Percentiles rank a stretch among this genome's conserved stretches.
phyloP scores from a whole-genome alignment of 1,284 basidiomycete species.

The Peniophora sp. region DNA sequence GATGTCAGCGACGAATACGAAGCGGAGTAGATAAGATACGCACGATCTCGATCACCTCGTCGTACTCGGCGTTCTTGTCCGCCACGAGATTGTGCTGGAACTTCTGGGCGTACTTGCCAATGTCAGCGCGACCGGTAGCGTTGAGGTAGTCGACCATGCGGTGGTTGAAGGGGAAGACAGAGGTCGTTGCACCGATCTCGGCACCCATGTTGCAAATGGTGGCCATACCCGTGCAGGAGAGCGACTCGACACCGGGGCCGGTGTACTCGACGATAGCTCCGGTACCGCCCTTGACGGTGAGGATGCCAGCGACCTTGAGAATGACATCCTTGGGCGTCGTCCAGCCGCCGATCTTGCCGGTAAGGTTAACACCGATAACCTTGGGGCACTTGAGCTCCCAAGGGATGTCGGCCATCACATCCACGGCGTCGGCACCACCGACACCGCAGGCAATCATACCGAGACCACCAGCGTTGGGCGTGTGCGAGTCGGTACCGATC shows the following conservation, averaged over 20 bases:
- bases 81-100: slow-evolving; percentile 92
- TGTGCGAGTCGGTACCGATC: slow-evolving; percentile 99
- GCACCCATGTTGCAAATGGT: slow-evolving; percentile 99
- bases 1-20: slow-evolving; percentile 1
- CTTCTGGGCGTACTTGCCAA: slow-evolving; percentile 84
- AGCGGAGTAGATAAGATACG: slow-evolving; percentile 19
- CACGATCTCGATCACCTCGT: slow-evolving; percentile 89
- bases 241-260: slow-evolving; percentile 89
- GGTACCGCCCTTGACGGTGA: slow-evolving; percentile 97
- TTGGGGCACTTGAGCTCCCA: slow-evolving; percentile 99
- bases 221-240: slow-evolving; percentile 99
- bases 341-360: slow-evolving; percentile 94
- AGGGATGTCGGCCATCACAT: slow-evolving; percentile 95
- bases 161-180: slow-evolving; percentile 96
- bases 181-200: slow-evolving; percentile 98
- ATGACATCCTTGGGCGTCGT: slow-evolving; percentile 98
- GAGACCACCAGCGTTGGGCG: slow-evolving; percentile 97
- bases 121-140: slow-evolving; percentile 86
- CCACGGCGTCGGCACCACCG: slow-evolving; percentile 98
- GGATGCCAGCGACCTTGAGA: slow-evolving; percentile 94
- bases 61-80: slow-evolving; percentile 89
- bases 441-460: slow-evolving; percentile 99
- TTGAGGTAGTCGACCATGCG: slow-evolving; percentile 93
- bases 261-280: slow-evolving; percentile 96
- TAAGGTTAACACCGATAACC: slow-evolving; percentile 96